Base-by-base conservation (phyloP, 345 rosid species). In the Toxicodendron radicans region DNA sequence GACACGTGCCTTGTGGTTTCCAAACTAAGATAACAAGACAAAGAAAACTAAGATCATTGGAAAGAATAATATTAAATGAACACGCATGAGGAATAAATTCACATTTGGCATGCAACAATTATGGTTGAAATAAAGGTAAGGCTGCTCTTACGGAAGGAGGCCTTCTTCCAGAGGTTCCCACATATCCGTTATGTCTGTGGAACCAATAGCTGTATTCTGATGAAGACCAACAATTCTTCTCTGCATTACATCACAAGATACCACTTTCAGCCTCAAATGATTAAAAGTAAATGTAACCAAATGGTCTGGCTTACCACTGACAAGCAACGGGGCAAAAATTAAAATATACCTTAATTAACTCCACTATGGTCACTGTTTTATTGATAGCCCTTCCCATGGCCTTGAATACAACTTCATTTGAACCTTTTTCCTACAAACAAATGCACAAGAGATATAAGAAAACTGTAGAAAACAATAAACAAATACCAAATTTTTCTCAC, bases 331-430 rank as follows among this genome's bases (percentile, higher is more conserved):
- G 30, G 7, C 20, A 7, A 56, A 38, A 38, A 9, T 6, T 3
- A 27, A 67, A 20, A 6, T 70, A 53, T 76, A 93, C 99, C 94
- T 93, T 93, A 54, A 95, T 87, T 23, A 95, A 82, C 87, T 95
- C 99, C 86, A 87, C 99, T 18, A 91, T 93, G 20, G 91, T 87
- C 66, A 95, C 98, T 73, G 93, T 93, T 85, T 95, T 95, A 83
- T 90, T 95, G 78, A 95, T 95, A 79, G 99, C 99, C 83, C 92
- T 87, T 71, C 98, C 99, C 99, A 95, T 95, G 49, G 99, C 99
- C 90, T 95, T 95, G 78, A 95, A 87, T 27, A 90, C 87, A 76
- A 95, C 85, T 76, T 90, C 96, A 78, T 84, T 79, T 3, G 94
- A 83, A 13, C 89, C 92, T 70, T 87, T 95, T 17, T 95, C 98